A percentile compares a stretch with the other conserved stretches of the same genome.
These are phyloP conservation scores for Pyrus betulifolia DNA, from an alignment of 306 rosid genomes.

Conservation along the genomic window DNA sequence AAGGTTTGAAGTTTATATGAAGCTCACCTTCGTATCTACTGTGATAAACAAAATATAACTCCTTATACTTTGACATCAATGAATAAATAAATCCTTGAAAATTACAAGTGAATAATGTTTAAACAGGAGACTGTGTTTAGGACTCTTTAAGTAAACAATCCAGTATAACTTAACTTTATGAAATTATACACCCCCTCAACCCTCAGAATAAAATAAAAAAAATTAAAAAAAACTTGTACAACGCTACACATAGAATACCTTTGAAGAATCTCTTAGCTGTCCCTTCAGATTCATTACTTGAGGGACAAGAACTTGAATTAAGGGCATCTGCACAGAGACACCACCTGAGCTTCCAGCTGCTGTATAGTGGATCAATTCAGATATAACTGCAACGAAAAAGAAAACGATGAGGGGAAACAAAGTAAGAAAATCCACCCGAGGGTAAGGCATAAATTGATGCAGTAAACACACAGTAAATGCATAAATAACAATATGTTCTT, in stretches of 20 bases:
- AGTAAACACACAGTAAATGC: neutral
- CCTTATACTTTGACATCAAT: neutral
- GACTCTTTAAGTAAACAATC: no score
- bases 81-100: neutral
- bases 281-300: slow-evolving; percentile 88
- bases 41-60: neutral
- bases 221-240: neutral
- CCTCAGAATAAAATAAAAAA: neutral
- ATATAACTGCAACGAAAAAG: slow-evolving; percentile 63
- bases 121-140: neutral
- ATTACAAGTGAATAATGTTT: neutral
- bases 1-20: neutral
- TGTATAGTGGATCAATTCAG: slow-evolving; percentile 93
- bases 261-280: slow-evolving; percentile 84
- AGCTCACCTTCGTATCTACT: neutral
- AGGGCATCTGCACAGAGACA: slow-evolving; percentile 70
- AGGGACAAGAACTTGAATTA: slow-evolving; percentile 94
- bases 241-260: slow-evolving; percentile 46
- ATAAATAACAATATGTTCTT: neutral
- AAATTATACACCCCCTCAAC: neutral
- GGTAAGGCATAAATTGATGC: neutral
- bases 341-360: slow-evolving; percentile 63
- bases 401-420: neutral
- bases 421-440: neutral
- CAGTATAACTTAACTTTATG: neutral